Evolutionary conservation across 257 asterid genomes (phyloP).

Genomic region (Marsdenia floribunda): DNA sequence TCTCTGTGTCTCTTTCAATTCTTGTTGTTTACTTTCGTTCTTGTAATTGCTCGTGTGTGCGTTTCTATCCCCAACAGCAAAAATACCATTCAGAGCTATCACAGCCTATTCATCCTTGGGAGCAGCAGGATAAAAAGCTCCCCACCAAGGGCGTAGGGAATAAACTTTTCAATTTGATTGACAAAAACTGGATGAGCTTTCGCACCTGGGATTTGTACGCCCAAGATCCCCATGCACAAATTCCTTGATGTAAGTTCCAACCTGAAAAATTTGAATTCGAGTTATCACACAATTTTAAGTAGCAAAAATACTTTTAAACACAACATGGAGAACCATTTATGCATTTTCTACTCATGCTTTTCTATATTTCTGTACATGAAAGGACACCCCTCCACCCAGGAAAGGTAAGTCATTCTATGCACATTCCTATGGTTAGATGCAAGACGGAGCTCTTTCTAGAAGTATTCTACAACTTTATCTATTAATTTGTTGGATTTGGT

Average conservation of each 20-base stretch:
- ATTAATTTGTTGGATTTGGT: background rate
- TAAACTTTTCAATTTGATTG: background rate
- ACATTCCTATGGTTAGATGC: background rate
- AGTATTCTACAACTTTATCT: background rate
- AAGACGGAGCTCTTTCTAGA: background rate
- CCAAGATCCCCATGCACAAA: slow-evolving; percentile 98
- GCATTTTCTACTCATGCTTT: background rate
- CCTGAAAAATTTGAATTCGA: slow-evolving; percentile 38
- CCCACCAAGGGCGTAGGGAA: background rate
- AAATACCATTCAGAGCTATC: background rate
- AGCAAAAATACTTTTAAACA: background rate
- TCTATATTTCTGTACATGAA: background rate
- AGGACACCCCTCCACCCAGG: background rate
- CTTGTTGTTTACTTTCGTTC: too few species aligned
- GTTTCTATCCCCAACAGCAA: too few species aligned
- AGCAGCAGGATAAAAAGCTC: background rate
- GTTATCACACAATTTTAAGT: background rate
- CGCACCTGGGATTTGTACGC: slow-evolving; percentile 88
- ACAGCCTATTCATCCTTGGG: background rate
- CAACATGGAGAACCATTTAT: background rate
- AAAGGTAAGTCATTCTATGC: background rate
- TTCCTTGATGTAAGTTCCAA: slow-evolving; percentile 96
- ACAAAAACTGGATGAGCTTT: slow-evolving; percentile 1
- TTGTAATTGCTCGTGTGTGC: too few species aligned
- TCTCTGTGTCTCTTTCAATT: too few species aligned